phyloP scores from a whole-genome alignment of 2,329 filamentous ascomycete species.

The Botrytis galanthina region DNA sequence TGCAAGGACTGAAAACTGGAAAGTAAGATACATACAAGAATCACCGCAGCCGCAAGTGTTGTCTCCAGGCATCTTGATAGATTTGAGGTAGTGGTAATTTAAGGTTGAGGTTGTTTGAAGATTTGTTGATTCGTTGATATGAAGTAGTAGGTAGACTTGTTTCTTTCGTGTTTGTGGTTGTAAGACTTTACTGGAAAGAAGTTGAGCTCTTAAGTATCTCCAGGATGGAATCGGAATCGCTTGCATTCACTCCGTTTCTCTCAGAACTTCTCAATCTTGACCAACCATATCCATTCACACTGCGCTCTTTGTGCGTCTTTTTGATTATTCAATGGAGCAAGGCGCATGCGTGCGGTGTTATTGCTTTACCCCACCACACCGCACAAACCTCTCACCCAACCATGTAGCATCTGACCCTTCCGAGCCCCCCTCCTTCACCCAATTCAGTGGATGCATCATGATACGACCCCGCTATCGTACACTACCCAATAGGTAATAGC shows the following conservation, averaged over 20 bases:
- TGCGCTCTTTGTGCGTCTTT: conserved; percentile 4
- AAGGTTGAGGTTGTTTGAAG: neutral
- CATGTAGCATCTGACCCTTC: neutral
- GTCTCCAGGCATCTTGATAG: conserved; percentile 11
- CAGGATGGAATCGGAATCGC: neutral
- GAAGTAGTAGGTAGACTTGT: neutral
- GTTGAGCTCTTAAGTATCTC: conserved; percentile 6
- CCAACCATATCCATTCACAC: neutral
- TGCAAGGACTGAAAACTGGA: too few relatives aligned
- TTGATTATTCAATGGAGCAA: neutral
- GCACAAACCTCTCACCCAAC: too few relatives aligned
- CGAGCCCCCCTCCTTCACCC: neutral
- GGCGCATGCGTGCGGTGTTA: too few relatives aligned
- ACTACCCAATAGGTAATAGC: neutral
- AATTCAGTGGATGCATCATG: neutral
- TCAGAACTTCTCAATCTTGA: accelerated
- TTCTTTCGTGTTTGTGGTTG: neutral
- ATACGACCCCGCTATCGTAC: neutral
- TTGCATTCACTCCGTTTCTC: neutral
- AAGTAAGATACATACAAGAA: neutral
- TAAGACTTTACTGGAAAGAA: neutral
- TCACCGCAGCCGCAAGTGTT: neutral
- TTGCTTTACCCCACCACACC: too few relatives aligned
- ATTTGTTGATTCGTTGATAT: neutral
- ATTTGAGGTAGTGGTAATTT: neutral